Evolutionary conservation across 208 protist genomes (phyloP).

Genomic region (Acanthamoeba culbertsoni): DNA sequence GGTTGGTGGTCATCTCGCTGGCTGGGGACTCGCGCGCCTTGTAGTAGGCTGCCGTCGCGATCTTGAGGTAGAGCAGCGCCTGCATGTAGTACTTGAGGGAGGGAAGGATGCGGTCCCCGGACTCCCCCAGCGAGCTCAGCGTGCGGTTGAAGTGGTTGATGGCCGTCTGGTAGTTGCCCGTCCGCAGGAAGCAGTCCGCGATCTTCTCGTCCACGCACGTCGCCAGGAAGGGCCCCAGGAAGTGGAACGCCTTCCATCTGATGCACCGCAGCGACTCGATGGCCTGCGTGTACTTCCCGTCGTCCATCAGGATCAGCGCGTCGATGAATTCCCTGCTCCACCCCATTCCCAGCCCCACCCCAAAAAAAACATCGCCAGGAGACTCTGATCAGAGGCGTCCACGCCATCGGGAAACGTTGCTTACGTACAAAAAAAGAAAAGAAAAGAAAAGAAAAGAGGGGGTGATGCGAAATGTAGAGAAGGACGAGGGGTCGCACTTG

Average conservation of each 20-base stretch:
- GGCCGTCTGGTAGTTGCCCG: slow-evolving; percentile 22
- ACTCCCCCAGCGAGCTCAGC: neutral
- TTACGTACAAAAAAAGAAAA: no score
- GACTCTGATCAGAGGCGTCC: no score
- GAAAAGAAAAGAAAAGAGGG: no score
- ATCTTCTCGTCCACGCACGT: slow-evolving; percentile 11
- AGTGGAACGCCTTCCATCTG: neutral
- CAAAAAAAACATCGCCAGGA: no score
- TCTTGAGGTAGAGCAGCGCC: neutral
- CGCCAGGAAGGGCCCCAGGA: neutral
- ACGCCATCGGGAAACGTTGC: no score
- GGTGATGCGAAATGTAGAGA: no score
- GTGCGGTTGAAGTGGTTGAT: slow-evolving; percentile 32
- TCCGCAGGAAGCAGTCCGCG: neutral
- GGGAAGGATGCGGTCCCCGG: neutral
- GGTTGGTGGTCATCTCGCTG: no score
- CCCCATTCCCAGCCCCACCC: no score
- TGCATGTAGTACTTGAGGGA: neutral
- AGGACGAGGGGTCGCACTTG: no score
- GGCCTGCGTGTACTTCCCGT: slow-evolving; percentile 1
- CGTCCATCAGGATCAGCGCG: slow-evolving; percentile 18
- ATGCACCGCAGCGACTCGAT: neutral
- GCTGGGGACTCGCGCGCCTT: no score
- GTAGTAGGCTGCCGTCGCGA: neutral
- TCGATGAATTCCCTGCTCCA: slow-evolving; percentile 18